Conservation (phyloP, 306 rosid species). For the Prunus salicina region DNA sequence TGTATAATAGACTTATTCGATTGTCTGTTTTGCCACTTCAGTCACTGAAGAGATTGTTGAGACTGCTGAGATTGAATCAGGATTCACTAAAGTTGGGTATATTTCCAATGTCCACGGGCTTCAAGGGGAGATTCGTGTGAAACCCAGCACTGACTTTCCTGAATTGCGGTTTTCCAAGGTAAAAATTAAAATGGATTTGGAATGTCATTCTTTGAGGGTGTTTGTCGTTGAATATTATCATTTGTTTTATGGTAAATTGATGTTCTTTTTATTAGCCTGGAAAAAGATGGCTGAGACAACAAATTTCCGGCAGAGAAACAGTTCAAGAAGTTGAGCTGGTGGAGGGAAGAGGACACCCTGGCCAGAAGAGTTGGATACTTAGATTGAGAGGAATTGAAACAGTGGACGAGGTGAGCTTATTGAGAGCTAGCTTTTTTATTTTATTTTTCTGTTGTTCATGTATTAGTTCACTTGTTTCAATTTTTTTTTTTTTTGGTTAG, state of each 20-base stretch:
- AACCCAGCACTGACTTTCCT: slow-evolving; percentile 75
- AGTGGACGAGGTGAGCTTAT: slow-evolving; percentile 54
- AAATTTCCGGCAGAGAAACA: slow-evolving; percentile 45
- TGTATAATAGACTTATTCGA: neutral
- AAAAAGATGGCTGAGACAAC: slow-evolving; percentile 79
- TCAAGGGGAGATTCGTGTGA: slow-evolving; percentile 77
- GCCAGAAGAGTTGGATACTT: slow-evolving; percentile 80
- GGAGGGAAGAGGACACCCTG: slow-evolving; percentile 86
- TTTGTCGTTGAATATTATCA: neutral
- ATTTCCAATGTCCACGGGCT: slow-evolving; percentile 72
- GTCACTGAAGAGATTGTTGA: slow-evolving; percentile 47
- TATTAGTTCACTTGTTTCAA: neutral
- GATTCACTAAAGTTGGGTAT: slow-evolving; percentile 70
- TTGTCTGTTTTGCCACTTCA: slow-evolving; percentile 27
- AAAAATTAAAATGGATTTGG: slow-evolving; percentile 8
- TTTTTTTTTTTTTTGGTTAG: neutral
- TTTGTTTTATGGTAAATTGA: neutral
- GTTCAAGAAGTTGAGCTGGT: slow-evolving; percentile 68
- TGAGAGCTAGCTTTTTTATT: neutral
- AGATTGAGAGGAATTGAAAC: slow-evolving; percentile 68
- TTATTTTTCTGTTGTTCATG: neutral
- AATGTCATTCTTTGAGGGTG: neutral
- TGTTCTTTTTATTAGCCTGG: slow-evolving; percentile 58
- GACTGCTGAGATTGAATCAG: slow-evolving; percentile 27
- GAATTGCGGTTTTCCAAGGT: slow-evolving; percentile 74